Evolutionary conservation across 108 stramenopile species (phyloP), one percentile per base, ranked within the genome.

Genomic region (Nitzschia sp.): DNA sequence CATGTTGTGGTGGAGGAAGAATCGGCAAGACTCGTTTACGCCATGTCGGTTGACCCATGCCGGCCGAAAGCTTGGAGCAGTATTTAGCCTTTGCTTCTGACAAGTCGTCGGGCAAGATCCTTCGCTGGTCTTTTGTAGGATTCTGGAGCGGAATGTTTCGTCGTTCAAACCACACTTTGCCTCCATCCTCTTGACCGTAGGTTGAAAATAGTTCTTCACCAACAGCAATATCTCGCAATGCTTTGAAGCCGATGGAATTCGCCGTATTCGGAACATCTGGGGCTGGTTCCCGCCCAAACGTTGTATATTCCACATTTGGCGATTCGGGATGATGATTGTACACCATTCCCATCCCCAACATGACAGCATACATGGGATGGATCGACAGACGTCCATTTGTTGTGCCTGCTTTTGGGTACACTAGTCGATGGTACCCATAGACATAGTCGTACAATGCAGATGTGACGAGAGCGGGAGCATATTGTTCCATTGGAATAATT

Each of bases 151-250:
- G 0, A 0, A 77, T 34, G 13, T 59, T 55, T 6, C 80, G 71
- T 0, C 31, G 25, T 11, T 18, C 3, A 56, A 81, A 81, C 80
- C 80, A 81, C 0, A 56, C 53, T 0, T 55, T 31, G 13, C 64
- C 68, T 4, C 70, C 65, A 28, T 72, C 75, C 1, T 65, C 30
- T 17, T 59, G 30, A 28, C 38, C 17, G 26, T 81, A 81, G 17
- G 45, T 47, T 13, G 76, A 65, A 59, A 77, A 81, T 3, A 81
- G 48, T 54, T 81, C 80, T 63, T 81, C 76, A 13, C 80, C 80
- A 25, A 30, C 32, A 54, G 17, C 30, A 47, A 81, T 81, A 27
- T 63, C 51, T 13, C 80, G 71, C 13, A 23, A 18, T 1, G 80
- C 75, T 23, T 48, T 38, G 62, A 81, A 81, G 5, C 80, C 80